These are phyloP conservation scores for Phytophthora tubulina DNA, from an alignment of 352 stramenopile species.

Conservation along the genomic window DNA sequence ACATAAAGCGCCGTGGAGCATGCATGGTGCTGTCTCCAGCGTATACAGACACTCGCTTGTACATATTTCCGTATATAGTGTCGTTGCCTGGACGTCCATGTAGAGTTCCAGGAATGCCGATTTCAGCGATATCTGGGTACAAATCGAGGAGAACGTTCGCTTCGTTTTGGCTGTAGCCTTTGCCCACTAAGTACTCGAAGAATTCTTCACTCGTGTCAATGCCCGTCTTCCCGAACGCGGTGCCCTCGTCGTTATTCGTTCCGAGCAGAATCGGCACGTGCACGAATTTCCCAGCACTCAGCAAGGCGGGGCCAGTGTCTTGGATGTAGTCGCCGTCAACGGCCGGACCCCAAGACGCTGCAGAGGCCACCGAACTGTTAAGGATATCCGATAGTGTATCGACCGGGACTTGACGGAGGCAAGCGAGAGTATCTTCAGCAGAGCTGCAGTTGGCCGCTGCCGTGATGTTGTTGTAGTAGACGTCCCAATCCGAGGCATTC, in stretches of 20 bases:
- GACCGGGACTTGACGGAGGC: conserved; percentile 34
- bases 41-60: conserved; percentile 33
- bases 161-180: conserved; percentile 11
- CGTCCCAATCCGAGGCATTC: conserved; percentile 30
- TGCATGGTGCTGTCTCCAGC: conserved; percentile 33
- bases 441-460: conserved; percentile 30
- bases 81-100: conserved; percentile 21
- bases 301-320: conserved; percentile 11
- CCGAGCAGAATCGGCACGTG: conserved; percentile 32
- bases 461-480: conserved; percentile 43
- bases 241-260: conserved; percentile 39
- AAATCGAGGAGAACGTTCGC: conserved; percentile 12
- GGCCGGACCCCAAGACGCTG: conserved; percentile 11
- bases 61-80: conserved; percentile 17
- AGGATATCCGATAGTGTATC: conserved; percentile 28
- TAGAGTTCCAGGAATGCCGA: conserved; percentile 27
- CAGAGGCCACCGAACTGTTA: conserved; percentile 35
- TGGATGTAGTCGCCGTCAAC: conserved; percentile 44
- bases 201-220: conserved; percentile 31
- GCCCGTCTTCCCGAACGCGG: conserved; percentile 23
- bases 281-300: conserved; percentile 37
- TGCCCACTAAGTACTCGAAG: conserved; percentile 22
- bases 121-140: conserved; percentile 41
- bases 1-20: conserved; percentile 31
- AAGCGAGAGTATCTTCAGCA: conserved; percentile 28